These are phyloP conservation scores for Neostapfia colusana DNA, from an alignment of 176 grass and related monocot species.

Conservation along the genomic window DNA sequence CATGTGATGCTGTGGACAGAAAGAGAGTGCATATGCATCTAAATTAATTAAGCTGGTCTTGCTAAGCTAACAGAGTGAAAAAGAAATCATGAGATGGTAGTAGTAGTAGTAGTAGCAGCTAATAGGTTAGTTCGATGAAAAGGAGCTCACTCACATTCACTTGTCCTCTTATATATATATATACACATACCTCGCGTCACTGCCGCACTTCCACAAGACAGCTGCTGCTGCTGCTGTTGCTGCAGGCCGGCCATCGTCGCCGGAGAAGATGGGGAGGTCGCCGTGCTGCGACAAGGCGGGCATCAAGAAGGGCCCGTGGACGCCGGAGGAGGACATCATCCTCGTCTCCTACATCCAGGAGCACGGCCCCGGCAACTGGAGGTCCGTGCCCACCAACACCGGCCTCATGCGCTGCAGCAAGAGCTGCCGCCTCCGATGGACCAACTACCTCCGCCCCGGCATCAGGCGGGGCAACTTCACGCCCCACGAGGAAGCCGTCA, in stretches of 20 bases:
- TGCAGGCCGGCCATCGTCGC: no score
- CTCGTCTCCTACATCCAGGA: conserved; percentile 89
- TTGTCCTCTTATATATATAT: no score
- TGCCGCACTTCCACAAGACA: no score
- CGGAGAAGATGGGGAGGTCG: conserved; percentile 76
- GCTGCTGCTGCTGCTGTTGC: no score
- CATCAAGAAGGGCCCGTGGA: conserved; percentile 86
- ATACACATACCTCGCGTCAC: no score
- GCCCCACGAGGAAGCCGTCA: conserved; percentile 69
- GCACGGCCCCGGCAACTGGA: conserved; percentile 79
- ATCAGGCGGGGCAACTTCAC: conserved; percentile 79
- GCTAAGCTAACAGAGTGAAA: no score
- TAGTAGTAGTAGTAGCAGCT: no score
- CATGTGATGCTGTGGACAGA: conserved; percentile 49
- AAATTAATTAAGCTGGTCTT: no score
- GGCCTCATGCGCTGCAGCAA: conserved; percentile 86
- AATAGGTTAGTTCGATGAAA: no score
- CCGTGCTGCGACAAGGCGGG: conserved; percentile 76
- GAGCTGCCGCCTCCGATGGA: conserved; percentile 83
- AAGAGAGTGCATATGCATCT: conserved; percentile 30
- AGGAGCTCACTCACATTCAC: no score
- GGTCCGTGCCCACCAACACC: conserved; percentile 72
- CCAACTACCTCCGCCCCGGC: conserved; percentile 81
- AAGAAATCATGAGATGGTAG: no score
- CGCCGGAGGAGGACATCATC: conserved; percentile 87